A percentile compares a stretch with the other conserved stretches of the same genome.
phyloP scores from a whole-genome alignment of 179 eudicot genomes.

The Heliamphora pulchella region DNA sequence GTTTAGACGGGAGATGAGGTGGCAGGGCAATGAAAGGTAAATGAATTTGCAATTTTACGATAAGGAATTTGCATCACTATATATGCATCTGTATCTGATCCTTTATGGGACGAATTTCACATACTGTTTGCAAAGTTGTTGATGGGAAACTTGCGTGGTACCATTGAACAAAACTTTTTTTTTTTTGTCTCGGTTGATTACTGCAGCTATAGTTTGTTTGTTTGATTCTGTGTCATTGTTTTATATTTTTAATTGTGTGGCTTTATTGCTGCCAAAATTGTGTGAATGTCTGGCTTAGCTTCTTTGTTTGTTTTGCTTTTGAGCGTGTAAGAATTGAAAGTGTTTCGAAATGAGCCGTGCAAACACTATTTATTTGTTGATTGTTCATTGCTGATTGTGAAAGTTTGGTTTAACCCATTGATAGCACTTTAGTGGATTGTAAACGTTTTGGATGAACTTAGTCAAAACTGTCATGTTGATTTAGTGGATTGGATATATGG shows the following conservation, averaged over 20 bases:
- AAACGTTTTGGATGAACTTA: too few relatives aligned
- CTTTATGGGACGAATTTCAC: neutral
- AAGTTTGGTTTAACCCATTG: too few relatives aligned
- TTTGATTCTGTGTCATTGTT: neutral
- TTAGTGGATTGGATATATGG: too few relatives aligned
- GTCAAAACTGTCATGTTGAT: too few relatives aligned
- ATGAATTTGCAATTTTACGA: neutral
- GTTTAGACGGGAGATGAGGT: conserved; percentile 38
- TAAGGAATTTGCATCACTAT: neutral
- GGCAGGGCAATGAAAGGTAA: conserved; percentile 41
- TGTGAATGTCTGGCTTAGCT: neutral
- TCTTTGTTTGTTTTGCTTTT: neutral
- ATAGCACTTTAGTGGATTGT: too few relatives aligned
- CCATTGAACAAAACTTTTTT: neutral
- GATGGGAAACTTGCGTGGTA: neutral
- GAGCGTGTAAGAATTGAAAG: neutral
- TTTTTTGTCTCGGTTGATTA: neutral
- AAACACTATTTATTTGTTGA: too few relatives aligned
- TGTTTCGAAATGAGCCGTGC: neutral
- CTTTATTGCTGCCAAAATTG: neutral
- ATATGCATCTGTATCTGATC: neutral
- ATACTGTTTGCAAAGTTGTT: neutral
- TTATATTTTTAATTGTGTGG: neutral
- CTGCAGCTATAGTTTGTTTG: neutral
- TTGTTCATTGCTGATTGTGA: too few relatives aligned